phyloP scores from a whole-genome alignment of 1,284 basidiomycete genomes.

The Fomitopsis betulina region DNA sequence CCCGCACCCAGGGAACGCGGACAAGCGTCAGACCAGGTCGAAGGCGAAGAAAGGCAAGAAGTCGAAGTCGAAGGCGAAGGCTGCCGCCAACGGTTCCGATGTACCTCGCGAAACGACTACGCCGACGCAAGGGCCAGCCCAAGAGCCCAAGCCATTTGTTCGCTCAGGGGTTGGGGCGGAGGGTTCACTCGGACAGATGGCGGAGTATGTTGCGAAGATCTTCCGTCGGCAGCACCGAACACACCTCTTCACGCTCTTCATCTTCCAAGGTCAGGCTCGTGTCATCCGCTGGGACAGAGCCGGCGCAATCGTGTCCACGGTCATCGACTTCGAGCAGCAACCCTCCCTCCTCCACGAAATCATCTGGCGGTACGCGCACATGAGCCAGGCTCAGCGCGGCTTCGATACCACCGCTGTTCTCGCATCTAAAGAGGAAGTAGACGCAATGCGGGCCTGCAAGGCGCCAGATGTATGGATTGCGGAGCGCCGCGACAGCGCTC shows the following conservation, averaged over 20 bases:
- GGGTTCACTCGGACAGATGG: neutral
- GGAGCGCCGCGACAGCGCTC: neutral
- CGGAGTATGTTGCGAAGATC: neutral
- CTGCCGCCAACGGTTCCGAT: no score
- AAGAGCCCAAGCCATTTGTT: neutral
- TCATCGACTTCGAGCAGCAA: constrained; percentile 10
- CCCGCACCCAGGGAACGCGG: no score
- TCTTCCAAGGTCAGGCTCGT: constrained; percentile 10
- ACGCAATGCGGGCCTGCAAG: neutral
- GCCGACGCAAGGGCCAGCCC: no score
- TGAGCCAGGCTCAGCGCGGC: constrained; percentile 6
- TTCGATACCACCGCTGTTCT: constrained; percentile 10
- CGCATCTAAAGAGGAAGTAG: neutral
- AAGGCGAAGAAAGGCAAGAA: no score
- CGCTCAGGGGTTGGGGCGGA: neutral
- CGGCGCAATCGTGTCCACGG: constrained; percentile 9
- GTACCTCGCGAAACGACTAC: no score
- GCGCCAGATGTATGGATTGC: neutral
- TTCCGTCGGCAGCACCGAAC: constrained; percentile 8
- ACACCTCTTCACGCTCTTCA: constrained; percentile 12
- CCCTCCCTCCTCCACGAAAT: constrained; percentile 8
- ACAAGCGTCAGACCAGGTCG: no score
- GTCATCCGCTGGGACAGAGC: constrained; percentile 15
- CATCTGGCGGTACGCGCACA: constrained; percentile 11
- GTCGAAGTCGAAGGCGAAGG: no score